These are phyloP conservation scores for Nicotiana paniculata DNA, from an alignment of 257 asterid species.

Conservation along the genomic window DNA sequence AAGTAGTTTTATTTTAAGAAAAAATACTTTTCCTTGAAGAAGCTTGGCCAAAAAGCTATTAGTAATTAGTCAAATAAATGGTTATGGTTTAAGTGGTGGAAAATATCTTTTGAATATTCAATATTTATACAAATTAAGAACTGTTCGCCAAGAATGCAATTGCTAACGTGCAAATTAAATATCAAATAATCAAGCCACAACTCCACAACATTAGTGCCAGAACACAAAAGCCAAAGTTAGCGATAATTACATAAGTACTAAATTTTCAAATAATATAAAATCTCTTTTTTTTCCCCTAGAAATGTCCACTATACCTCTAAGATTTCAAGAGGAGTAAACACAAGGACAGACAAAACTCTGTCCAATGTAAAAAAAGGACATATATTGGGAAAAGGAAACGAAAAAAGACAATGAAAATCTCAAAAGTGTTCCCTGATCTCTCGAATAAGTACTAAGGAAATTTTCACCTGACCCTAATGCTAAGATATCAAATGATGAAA, in stretches of 20 bases:
- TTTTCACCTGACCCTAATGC: neutral
- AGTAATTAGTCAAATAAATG: constrained; percentile 3
- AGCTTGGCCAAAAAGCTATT: too few species aligned
- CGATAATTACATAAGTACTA: neutral
- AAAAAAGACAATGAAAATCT: neutral
- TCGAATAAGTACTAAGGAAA: neutral
- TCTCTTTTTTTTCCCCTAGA: neutral
- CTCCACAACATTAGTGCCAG: neutral
- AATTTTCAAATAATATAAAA: neutral
- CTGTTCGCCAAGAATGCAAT: neutral
- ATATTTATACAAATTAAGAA: constrained; percentile 10
- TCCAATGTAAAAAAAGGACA: neutral
- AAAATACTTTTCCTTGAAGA: too few species aligned
- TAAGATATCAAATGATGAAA: neutral
- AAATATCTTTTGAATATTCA: constrained; percentile 20
- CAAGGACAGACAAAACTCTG: constrained; percentile 11
- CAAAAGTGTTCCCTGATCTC: neutral
- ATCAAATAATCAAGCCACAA: neutral
- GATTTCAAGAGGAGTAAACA: neutral
- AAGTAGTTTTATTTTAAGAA: too few species aligned
- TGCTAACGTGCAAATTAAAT: neutral
- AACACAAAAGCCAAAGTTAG: neutral
- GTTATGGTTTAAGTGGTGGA: constrained; percentile 12
- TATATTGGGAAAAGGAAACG: neutral
- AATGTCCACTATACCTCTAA: neutral